Evolutionary conservation across 2,329 filamentous ascomycete genomes (phyloP), one percentile per base, ranked within the genome.

Genomic region (Simplicillium sp.): DNA sequence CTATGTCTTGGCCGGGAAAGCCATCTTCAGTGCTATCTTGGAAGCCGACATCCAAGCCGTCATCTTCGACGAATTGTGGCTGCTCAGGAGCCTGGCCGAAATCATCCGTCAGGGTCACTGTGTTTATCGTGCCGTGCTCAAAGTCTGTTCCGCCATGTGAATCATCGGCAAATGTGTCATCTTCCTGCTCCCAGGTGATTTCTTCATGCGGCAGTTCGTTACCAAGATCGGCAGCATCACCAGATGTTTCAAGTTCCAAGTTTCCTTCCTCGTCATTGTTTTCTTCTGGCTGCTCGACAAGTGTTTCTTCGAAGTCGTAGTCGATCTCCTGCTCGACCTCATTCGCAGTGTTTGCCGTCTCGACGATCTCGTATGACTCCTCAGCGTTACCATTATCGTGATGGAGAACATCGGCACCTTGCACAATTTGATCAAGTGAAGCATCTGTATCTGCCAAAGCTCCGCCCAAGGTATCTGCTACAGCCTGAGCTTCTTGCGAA

Each of bases 261-360:
- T 47, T 36, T 49, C 44, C 38, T 44, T 44, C 31, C 13, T 43
- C 42, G 28, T 39, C 42, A 14, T 34, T 37, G 14, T 25, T 29
- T 11, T 45, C 41, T 17, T 31, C 32, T 9, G 34, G 33, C 9
- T 47, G 20, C 20, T 25, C 20, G 13, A 36, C 16, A 5, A 18
- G 7, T 18, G 18, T n/a, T 15, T 53, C 53, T 15, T 52, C 53
- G 29, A 51, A 34, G 37, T 57, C 54, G 37, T 58, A 58, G 39
- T 58, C 53, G 37, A 57, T 57, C 46, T 57, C 56, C 33, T 58
- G 48, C 31, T 46, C 37, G 18, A 44, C 46, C 31, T 50, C 44
- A 25, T 49, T 37, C 11, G 40, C 39, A 11, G n/a, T 36, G 12
- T 40, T 32, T 18, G 42, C 35, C 15, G 29, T 35, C 16, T 41